Base-by-base conservation (phyloP, 768 basidiomycete species). In the Naganishia onofrii region DNA sequence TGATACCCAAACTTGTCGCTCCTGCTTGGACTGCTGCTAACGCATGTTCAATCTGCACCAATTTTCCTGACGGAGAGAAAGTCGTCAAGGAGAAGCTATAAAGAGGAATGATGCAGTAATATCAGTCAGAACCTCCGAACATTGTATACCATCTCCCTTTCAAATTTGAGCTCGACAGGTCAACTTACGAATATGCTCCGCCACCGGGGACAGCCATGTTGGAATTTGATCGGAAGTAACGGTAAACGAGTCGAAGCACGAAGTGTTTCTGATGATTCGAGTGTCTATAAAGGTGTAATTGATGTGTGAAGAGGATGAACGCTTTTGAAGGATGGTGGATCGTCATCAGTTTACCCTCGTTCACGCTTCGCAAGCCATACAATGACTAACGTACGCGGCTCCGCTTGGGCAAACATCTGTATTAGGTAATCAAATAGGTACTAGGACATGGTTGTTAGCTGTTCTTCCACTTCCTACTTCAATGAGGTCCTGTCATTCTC, bases 11-110 rank as follows among this genome's bases (percentile, higher is more conserved):
- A 82, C 92, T 93, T 52, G 96, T 98, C 54, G 93, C 94, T 70
- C 95, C 95, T 75, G 91, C 90, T 28, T 91, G 87, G 70, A 98
- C 95, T 36, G 94, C 94, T 68, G 96, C 96, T 71, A 99, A 85
- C 55, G 96, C 96, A 83, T 99, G 96, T 84, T 99, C 96, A 80
- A 99, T 99, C 85, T 99, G 96, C 71, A 99, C 95, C 63, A 99
- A 87, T 86, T 83, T 96, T 74, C 95, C 95, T 76, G 93, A 96
- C 66, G 96, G 96, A 46, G 93, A 96, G 87, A 99, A 99, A 76
- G 96, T 95, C 17, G 96, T 99, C 72, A 99, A 87, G 74, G 96
- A 99, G 85, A 96, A 99, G 79, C 94, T 97, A 79, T 55, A 65
- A 17, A 55, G 42, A 44, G 60, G 29, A 60, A 44, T 26, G 0